Base-by-base conservation (phyloP, 1,139 yeast species). In the Yamadazyma sp. region DNA sequence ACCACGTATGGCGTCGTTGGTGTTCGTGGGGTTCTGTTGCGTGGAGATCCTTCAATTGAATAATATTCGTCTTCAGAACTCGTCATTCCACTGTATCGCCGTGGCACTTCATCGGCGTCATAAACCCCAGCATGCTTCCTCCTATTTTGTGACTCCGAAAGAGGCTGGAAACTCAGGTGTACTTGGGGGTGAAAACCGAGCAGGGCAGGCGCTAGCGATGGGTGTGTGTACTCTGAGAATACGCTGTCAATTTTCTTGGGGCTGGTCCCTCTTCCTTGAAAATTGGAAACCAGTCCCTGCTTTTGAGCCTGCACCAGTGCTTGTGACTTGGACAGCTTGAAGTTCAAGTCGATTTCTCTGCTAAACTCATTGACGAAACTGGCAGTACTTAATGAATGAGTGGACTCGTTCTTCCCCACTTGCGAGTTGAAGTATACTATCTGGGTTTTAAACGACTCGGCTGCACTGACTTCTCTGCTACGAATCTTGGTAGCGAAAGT, bases 51-150 rank as follows among this genome's bases (percentile, higher is more conserved):
- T 18, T 61, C 61, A 2, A 63, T 57, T 2, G 71, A 64, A 45
- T 48, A 64, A 44, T 56, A 65, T 43, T 64, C 71, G 2, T 64
- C 71, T 29, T 60, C 66, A 7, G 64, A 55, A 30, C 30, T 33
- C 10, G 42, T 40, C 29, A 37, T 34, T 2, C 46, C 48, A 38
- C 50, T 46, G 36, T 31, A 42, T 32, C 52, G 33, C 23, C 29
- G 43, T 6, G 47, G 43, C 9, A 35, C 58, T 14, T 35, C 38
- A n/a, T 35, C 18, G 3, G 38, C 28, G 16, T 35, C 38, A 35
- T 35, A 20, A 3, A 27, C 32, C 6, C 28, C 37, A 7, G 8
- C 11, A 4, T 14, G 4, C 31, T 28, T 28, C 7, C 20, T 28
- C 16, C n/a, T n/a, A n/a, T n/a, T n/a, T n/a, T 28, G n/a, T 15